Evolutionary conservation across 306 rosid species (phyloP), one percentile per base, ranked within the genome.

Genomic region (Pyrus bretschneideri): DNA sequence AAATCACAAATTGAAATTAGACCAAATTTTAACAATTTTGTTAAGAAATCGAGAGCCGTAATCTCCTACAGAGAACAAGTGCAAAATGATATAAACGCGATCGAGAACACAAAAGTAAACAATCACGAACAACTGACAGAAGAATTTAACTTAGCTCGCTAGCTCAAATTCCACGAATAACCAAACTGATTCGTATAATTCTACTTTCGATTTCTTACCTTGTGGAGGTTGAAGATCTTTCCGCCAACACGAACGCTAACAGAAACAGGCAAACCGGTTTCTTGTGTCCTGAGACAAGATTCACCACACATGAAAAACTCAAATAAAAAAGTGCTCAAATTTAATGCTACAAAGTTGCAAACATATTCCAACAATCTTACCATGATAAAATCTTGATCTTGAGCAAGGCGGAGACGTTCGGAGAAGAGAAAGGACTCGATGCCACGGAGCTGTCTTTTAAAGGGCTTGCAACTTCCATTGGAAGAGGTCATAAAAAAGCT

Each of bases 351-450:
- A 64, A 27, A 61, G 21, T 61, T 70, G 71, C 13, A 25, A 15
- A 19, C 29, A 5, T 49, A 14, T 49, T 49, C 55, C 2, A 18
- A 60, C 35, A 58, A 75, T 29, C 88, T 57, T 80, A 93, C 98
- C 96, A 93, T 72, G 97, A 89, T 78, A 91, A 87, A 77, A 88
- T 89, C 87, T 85, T 89, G 69, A 93, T 87, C 90, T 91, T 93
- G 83, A 91, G 97, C 86, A 91, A 80, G 79, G 87, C 98, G 7
- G 86, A 89, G 18, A 93, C 78, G 78, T 93, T 89, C 9, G 96
- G 96, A 1, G 96, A 91, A 83, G 92, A 83, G 85, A 82, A 91
- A 76, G 97, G 96, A 78, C 97, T 89, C 45, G 92, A 88, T 25
- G 91, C 70, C 9, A 86, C 62, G 10, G 91, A 25, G 72, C 78